phyloP scores from a whole-genome alignment of 345 rosid genomes.

The Citrus sp. region DNA sequence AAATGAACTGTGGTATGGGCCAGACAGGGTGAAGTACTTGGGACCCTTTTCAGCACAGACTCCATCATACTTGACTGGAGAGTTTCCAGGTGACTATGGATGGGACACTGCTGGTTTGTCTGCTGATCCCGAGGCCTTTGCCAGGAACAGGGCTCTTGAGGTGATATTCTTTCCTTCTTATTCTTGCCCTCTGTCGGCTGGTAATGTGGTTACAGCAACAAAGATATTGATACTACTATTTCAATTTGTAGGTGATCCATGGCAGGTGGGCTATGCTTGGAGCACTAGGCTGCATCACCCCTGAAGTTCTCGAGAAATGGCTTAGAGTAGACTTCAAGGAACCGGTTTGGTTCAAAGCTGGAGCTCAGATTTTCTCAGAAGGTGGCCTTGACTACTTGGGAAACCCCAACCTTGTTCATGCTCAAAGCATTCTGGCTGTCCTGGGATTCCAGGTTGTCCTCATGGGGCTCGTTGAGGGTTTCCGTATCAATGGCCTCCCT shows the following conservation, averaged over 20 bases:
- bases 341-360: constrained; percentile 99
- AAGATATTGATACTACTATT: background rate
- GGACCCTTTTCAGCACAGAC: constrained; percentile 98
- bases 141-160: constrained; percentile 97
- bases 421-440: constrained; percentile 95
- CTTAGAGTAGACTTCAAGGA: constrained; percentile 83
- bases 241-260: constrained; percentile 61
- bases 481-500: constrained; percentile 86
- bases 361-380: constrained; percentile 95
- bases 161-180: constrained; percentile 21
- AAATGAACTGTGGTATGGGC: constrained; percentile 90
- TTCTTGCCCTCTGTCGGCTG: background rate
- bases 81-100: constrained; percentile 95
- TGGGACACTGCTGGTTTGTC: constrained; percentile 98
- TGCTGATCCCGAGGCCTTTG: constrained; percentile 96
- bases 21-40: constrained; percentile 91
- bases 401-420: constrained; percentile 96
- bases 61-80: constrained; percentile 87
- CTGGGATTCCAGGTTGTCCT: constrained; percentile 85
- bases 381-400: constrained; percentile 98
- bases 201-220: background rate
- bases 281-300: constrained; percentile 93
- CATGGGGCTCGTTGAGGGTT: constrained; percentile 93
- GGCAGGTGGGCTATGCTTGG: constrained; percentile 98
- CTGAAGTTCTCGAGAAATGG: constrained; percentile 87